Evolutionary conservation across 2,329 filamentous ascomycete genomes (phyloP), one percentile per base, ranked within the genome.

Genomic region (Nothophaeocryptopus gaeumannii): DNA sequence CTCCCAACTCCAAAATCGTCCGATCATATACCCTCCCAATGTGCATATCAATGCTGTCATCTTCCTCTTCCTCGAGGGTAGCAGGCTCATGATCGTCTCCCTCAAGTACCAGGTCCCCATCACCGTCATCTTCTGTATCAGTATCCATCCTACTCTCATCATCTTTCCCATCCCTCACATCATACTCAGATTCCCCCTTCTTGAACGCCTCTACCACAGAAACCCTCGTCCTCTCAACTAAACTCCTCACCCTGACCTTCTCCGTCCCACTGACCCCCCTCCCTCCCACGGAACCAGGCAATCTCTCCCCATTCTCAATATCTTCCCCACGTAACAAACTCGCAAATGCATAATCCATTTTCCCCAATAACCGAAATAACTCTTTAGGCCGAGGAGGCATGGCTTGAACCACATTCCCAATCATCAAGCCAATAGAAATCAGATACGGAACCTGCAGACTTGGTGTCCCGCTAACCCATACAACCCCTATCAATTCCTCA

Each of bases 381-480:
- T 82, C 71, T n/a, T 74, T 76, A 0, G 87, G 83, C 0, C 80
- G 74, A 2, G 86, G 81, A 0, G 83, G 78, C 66, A 95, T 95
- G 8, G 83, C 80, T 3, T 82, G 74, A 2, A 95, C 77, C 66
- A 87, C 90, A 13, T 82, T 82, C 50, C 82, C 83, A 33, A 90
- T 76, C 51, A 90, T 78, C 44, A 86, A 79, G 1, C 89, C 88
- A 40, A 96, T 74, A 47, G 83, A 86, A 33, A 96, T 81, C 2
- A 96, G 74, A 64, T 92, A 92, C 2, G 90, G 88, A 10, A 92
- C 82, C 70, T 96, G 89, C 8, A 96, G 73, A 45, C 67, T 76
- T 90, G 89, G 89, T 15, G 91, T 96, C 8, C 87, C 89, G 29
- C 85, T 89, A 15, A 89, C 79, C 92, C 92, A 97, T 5, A 96